A percentile compares a stretch with the other conserved stretches of the same genome.
These are phyloP conservation scores for Pyronema omphalodes DNA, from an alignment of 495 filamentous ascomycete species.

Conservation along the genomic window DNA sequence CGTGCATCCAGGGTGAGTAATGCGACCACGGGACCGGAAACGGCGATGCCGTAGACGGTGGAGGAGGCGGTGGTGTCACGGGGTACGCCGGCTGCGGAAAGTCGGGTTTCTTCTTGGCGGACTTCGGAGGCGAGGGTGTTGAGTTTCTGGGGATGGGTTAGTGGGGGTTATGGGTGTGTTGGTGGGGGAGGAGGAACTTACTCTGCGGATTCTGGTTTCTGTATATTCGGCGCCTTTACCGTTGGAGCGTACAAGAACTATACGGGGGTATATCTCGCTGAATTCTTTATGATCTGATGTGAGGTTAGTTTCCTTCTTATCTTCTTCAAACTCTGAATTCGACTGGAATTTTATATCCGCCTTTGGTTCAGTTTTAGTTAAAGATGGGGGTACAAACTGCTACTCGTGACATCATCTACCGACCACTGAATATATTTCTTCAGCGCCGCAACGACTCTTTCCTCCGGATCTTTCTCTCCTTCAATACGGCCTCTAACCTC, in stretches of 20 bases:
- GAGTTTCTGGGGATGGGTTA: slow-evolving; percentile 9
- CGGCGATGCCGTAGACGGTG: slow-evolving; percentile 26
- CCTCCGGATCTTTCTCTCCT: slow-evolving; percentile 12
- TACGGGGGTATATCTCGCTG: slow-evolving; percentile 1
- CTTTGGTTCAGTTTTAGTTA: no score
- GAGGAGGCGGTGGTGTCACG: slow-evolving; percentile 9
- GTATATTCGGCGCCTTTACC: slow-evolving; percentile 18
- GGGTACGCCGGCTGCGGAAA: slow-evolving; percentile 2
- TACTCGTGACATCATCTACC: slow-evolving; percentile 14
- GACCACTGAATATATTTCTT: slow-evolving; percentile 20
- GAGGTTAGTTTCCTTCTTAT: neutral
- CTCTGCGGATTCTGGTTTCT: slow-evolving; percentile 18
- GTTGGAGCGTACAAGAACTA: slow-evolving; percentile 9
- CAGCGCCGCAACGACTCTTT: slow-evolving; percentile 8
- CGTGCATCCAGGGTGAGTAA: slow-evolving; percentile 24
- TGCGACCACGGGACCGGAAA: slow-evolving; percentile 23
- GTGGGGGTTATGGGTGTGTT: no score
- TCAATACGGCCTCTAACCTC: slow-evolving; percentile 16
- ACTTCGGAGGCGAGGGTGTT: slow-evolving; percentile 13
- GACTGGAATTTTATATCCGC: neutral
- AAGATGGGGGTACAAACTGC: neutral
- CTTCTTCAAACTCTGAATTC: neutral
- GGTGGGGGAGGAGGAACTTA: neutral
- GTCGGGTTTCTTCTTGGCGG: slow-evolving; percentile 15
- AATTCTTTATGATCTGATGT: neutral